Conservation (phyloP, 225 moss, liverwort and hornwort species). For the Takakia lepidozioides region DNA sequence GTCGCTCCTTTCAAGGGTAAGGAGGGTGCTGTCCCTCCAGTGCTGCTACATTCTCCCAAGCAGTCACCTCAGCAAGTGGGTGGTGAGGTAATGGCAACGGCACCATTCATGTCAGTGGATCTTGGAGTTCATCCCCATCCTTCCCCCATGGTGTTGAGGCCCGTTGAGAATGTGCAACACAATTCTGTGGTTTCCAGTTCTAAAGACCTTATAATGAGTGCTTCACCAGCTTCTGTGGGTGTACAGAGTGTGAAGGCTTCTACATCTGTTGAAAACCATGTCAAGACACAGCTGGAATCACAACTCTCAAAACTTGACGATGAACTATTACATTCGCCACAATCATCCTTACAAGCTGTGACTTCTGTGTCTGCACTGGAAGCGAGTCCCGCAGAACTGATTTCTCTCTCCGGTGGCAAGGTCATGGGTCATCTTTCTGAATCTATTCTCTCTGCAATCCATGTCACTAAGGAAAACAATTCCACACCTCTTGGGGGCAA, state of each 20-base stretch:
- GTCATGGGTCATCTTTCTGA: constrained; percentile 8
- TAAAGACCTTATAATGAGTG: no score
- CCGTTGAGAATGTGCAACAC: no score
- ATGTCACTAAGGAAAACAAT: constrained; percentile 34
- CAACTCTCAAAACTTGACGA: constrained; percentile 48
- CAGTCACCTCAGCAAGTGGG: constrained; percentile 27
- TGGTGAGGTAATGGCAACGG: constrained; percentile 18
- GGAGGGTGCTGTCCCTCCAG: constrained; percentile 18
- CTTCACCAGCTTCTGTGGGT: constrained; percentile 8
- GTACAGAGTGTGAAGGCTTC: constrained; percentile 4
- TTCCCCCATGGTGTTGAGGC: no score
- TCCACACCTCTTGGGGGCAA: no score
- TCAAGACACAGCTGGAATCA: constrained; percentile 39
- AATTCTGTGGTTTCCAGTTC: no score
- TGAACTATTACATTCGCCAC: constrained; percentile 35
- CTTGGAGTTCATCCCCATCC: no score
- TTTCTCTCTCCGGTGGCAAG: constrained; percentile 24
- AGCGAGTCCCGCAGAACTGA: constrained; percentile 21
- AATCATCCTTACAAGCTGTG: constrained; percentile 19
- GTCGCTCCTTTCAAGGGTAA: constrained; percentile 18
- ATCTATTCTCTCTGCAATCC: constrained; percentile 7
- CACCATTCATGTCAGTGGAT: no score
- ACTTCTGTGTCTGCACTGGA: constrained; percentile 20
- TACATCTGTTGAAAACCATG: no score
- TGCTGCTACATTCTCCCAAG: constrained; percentile 33